Evolutionary conservation across 1,139 yeast genomes (phyloP).

Genomic region (Geotrichum reessii): DNA sequence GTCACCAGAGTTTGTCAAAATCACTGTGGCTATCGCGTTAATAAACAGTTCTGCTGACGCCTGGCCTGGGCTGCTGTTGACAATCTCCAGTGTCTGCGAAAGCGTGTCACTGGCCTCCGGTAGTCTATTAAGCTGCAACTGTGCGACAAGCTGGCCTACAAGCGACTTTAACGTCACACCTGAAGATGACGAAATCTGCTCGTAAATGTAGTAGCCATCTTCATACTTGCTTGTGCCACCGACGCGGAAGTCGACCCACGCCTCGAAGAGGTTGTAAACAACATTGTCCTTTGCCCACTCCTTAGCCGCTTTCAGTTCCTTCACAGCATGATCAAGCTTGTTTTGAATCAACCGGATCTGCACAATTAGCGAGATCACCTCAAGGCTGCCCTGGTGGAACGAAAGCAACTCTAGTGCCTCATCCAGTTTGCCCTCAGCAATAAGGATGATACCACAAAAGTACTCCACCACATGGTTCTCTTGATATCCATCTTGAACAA

Average conservation of each 20-base stretch:
- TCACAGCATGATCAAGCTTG: slow-evolving; percentile 34
- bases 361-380: slow-evolving; percentile 36
- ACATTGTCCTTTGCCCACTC: slow-evolving; percentile 61
- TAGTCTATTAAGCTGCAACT: slow-evolving; percentile 43
- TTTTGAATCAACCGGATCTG: slow-evolving; percentile 37
- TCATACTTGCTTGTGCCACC: slow-evolving; percentile 56
- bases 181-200: slow-evolving; percentile 52
- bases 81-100: slow-evolving; percentile 42
- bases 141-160: slow-evolving; percentile 45
- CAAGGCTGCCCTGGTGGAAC: slow-evolving; percentile 34
- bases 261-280: slow-evolving; percentile 56
- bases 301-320: slow-evolving; percentile 35
- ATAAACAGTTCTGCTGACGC: slow-evolving; percentile 50
- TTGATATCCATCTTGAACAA: slow-evolving; percentile 19
- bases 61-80: slow-evolving; percentile 25
- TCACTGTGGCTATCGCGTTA: slow-evolving; percentile 51
- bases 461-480: slow-evolving; percentile 32
- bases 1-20: slow-evolving; percentile 41
- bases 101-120: slow-evolving; percentile 44
- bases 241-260: slow-evolving; percentile 54
- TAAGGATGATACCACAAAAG: slow-evolving; percentile 35
- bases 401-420: slow-evolving; percentile 35
- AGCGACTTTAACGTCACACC: slow-evolving; percentile 45
- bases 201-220: slow-evolving; percentile 64
- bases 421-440: slow-evolving; percentile 28